A percentile compares a stretch with the other conserved stretches of the same genome.
These are phyloP conservation scores for Rhodotorula sp. DNA, from an alignment of 1,284 basidiomycete genomes.

Conservation along the genomic window DNA sequence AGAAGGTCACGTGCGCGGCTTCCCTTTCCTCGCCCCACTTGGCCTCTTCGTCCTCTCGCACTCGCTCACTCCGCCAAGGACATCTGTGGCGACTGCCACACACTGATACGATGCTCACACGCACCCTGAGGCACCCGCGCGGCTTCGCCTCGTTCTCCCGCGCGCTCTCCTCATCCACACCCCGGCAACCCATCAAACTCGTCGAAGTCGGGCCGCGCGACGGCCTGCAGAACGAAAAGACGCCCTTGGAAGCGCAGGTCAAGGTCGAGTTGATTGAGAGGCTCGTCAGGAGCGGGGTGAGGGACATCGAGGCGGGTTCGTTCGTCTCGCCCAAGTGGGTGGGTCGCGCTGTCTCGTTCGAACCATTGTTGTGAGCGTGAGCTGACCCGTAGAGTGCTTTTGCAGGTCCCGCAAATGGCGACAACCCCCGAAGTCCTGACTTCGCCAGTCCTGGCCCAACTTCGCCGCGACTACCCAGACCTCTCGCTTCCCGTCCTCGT, in stretches of 20 bases:
- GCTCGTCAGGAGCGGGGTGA: conserved; percentile 67
- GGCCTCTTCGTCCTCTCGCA: no score
- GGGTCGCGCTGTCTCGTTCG: no score
- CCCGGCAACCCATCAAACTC: conserved; percentile 52
- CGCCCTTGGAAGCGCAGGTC: conserved; percentile 60
- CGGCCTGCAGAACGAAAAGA: conserved; percentile 86
- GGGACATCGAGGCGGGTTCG: conserved; percentile 72
- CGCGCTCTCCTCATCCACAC: neutral
- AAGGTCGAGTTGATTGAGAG: conserved; percentile 80
- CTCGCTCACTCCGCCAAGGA: no score
- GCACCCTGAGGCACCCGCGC: neutral
- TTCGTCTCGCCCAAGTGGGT: neutral
- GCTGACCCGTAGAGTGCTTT: neutral
- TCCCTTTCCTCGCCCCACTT: no score
- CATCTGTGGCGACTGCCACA: neutral
- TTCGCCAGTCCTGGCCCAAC: conserved; percentile 12
- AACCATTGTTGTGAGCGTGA: no score
- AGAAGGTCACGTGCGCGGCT: no score
- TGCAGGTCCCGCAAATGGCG: conserved; percentile 64
- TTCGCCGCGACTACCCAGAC: conserved; percentile 29
- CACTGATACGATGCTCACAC: neutral
- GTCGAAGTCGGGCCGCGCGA: conserved; percentile 92
- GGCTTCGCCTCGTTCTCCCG: no score
- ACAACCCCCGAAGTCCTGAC: conserved; percentile 61
- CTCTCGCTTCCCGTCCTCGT: conserved; percentile 79